Evolutionary conservation across 345 rosid genomes (phyloP), one percentile per base, ranked within the genome.

Genomic region (Excoecaria cochinchinensis): DNA sequence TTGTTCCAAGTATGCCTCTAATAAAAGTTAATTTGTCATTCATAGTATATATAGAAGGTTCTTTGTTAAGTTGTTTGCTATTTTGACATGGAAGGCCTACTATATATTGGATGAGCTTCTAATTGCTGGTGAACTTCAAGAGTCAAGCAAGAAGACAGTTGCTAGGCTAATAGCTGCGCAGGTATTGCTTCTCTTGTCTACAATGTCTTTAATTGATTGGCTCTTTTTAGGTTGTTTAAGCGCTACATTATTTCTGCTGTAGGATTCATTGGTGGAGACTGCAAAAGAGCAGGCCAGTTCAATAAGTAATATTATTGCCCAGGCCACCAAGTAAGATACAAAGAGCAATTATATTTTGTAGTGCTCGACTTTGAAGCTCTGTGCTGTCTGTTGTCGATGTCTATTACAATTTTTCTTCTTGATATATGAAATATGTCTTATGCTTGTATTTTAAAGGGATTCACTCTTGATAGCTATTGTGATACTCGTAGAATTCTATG

Each of bases 61-160:
- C 50, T 64, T 53, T 73, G 22, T 31, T 59, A 48, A 57, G 71
- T 64, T 66, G 70, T 56, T 64, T 82, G 57, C 44, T 80, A 53
- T 42, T 72, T 79, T 74, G 36, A 71, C 46, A 39, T 80, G 46
- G 67, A 50, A 93, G 99, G 99, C 98, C 60, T 93, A 93, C 78
- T 91, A 95, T 76, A 84, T 91, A 82, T 77, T 95, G 88, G 97
- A 93, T 79, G 99, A 95, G 85, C 83, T 95, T 25, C 78, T 95
- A 82, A 87, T 93, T 74, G 99, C 97, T 12, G 99, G 98, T 1
- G 97, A 95, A 78, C 97, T 95, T 76, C 99, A 95, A 82, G 99
- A 93, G 82, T 77, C 98, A 0, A 95, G 99, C 88, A 95, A 95
- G 86, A 95, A 95, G 76, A 93, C 93, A 13, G 89, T 91, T 40